Evolutionary conservation across 169 alveolate genomes (phyloP), one percentile per base, ranked within the genome.

Genomic region (Perkinsus chesapeaki): DNA sequence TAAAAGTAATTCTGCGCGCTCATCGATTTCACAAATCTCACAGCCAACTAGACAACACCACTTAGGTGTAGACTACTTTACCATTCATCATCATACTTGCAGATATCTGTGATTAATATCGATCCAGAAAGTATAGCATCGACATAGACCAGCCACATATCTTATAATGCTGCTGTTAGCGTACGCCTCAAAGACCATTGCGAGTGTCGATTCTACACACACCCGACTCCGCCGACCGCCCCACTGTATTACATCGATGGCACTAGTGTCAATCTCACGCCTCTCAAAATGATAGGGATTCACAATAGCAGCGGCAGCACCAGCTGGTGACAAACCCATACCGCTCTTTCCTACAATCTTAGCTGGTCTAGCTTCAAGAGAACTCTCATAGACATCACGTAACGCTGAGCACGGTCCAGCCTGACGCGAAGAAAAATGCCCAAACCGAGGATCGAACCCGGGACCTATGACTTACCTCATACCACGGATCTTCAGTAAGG

Each of bases 401-500:
- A 60, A 34, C 12, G 82, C 82, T 34, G 82, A 60, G 31, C 82
- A 60, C 23, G 82, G 82, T 23, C 82, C 82, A 9, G 27, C 82
- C 82, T 60, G 23, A 60, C 36, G 1, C 31, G 19, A 16, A 60
- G 31, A 1, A 9, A 60, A 16, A 20, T 34, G 27, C 7, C 37
- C 3, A 60, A 60, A 1, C 12, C 3, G 82, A 23, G 37, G 0
- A 60, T 34, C 31, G 36, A 1, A 3, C 82, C 31, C 27, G 12
- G 12, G 94, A n/a, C n/a, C n/a, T n/a, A n/a, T n/a, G n/a, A n/a
- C n/a, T 91, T 31, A 97, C 93, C 73, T 97, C 98, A 39, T 92
- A 92, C 98, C 98, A 96, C 1, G 98, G 98, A 91, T 96, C 97
- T 92, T 97, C 98, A 0, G 98, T 97, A 47, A 97, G 93, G n/a